Conservation (phyloP, 2,329 filamentous ascomycete genomes). For the Thelonectria rubi region DNA sequence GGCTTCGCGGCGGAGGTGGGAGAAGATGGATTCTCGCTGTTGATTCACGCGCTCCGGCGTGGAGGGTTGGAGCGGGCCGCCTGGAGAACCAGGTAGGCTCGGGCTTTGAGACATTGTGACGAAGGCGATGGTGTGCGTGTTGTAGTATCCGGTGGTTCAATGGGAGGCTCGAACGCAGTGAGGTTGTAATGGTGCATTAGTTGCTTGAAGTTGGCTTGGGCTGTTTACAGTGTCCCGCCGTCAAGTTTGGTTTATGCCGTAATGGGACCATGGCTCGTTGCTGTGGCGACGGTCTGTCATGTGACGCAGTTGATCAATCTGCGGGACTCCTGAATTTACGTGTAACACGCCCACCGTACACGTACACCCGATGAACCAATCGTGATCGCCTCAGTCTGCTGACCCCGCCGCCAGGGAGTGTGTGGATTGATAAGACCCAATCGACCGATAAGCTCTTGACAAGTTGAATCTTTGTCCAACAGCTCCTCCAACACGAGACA, state of each 20-base stretch:
- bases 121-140: conserved; percentile 1
- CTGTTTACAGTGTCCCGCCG: conserved; percentile 41
- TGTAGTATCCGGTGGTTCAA: conserved; percentile 14
- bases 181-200: conserved; percentile 30
- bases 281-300: conserved; percentile 34
- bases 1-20: conserved; percentile 49
- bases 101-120: conserved; percentile 43
- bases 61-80: conserved; percentile 66
- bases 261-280: conserved; percentile 30
- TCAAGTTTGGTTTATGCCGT: conserved; percentile 14
- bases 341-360: conserved; percentile 27
- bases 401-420: conserved; percentile 36
- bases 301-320: conserved; percentile 29
- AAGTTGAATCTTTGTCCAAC: conserved; percentile 27
- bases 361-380: conserved; percentile 31
- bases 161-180: conserved; percentile 22
- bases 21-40: conserved; percentile 50
- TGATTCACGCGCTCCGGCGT: conserved; percentile 73
- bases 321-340: not conserved
- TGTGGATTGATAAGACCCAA: conserved; percentile 28
- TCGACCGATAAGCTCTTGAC: conserved; percentile 38
- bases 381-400: conserved; percentile 22
- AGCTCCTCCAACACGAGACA: conserved; percentile 29
- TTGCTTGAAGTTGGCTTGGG: conserved; percentile 16
- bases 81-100: conserved; percentile 64